Percentiles rank a stretch among this genome's conserved stretches.
Evolutionary conservation across 768 basidiomycete species (phyloP).

Genomic region (Tephrocybe sp.): DNA sequence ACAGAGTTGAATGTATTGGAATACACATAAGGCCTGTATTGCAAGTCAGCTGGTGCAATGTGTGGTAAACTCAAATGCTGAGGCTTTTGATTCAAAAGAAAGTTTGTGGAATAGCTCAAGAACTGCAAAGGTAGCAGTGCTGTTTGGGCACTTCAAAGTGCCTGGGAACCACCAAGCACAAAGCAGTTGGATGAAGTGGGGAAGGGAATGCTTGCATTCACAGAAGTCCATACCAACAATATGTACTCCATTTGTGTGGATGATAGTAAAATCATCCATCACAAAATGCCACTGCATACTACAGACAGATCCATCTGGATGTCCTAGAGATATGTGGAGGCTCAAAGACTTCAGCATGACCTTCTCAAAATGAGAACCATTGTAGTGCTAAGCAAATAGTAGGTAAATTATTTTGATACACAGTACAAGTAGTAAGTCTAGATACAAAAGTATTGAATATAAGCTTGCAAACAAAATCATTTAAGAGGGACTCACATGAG

Average conservation of each 20-base stretch:
- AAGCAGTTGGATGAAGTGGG: constrained; percentile 28
- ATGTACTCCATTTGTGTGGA: constrained; percentile 27
- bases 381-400: no score
- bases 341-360: no score
- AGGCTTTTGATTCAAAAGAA: constrained; percentile 26
- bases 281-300: constrained; percentile 10
- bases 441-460: no score
- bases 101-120: constrained; percentile 25
- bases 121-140: constrained; percentile 26
- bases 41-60: constrained; percentile 20
- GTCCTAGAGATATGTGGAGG: neutral
- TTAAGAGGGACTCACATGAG: no score
- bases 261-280: constrained; percentile 25
- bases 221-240: constrained; percentile 30
- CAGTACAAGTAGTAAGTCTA: no score
- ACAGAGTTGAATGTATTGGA: neutral
- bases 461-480: no score
- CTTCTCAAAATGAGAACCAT: no score
- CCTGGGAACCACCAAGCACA: constrained; percentile 23
- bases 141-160: constrained; percentile 21
- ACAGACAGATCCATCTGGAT: neutral
- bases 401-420: no score
- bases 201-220: constrained; percentile 18
- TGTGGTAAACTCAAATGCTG: constrained; percentile 25
- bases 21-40: constrained; percentile 20